Evolutionary conservation across 352 stramenopile genomes (phyloP).

Genomic region (Phytopythium kandeliae): DNA sequence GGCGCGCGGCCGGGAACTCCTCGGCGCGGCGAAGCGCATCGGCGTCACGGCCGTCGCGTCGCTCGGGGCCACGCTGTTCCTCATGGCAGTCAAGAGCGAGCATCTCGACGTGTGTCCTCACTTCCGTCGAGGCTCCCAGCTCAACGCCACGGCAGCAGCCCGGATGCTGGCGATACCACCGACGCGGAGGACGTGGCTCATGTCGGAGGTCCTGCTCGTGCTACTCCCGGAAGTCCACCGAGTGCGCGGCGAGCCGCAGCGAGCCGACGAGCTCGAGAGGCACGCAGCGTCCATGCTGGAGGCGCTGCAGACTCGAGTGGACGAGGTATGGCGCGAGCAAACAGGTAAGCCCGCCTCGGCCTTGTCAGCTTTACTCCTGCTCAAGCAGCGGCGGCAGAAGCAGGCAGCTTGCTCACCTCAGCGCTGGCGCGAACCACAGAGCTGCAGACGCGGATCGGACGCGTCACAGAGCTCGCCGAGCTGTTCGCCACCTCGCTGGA

Average conservation of each 20-base stretch:
- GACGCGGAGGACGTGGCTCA: conserved; percentile 16
- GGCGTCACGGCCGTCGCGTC: neutral
- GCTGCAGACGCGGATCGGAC: neutral
- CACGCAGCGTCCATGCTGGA: conserved; percentile 25
- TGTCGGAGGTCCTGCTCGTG: conserved; percentile 4
- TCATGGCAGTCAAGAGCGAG: neutral
- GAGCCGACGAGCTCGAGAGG: conserved; percentile 19
- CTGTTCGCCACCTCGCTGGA: neutral
- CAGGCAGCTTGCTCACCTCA: neutral
- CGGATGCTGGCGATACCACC: neutral
- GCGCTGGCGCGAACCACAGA: neutral
- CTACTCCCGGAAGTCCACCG: conserved; percentile 10
- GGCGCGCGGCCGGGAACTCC: conserved; percentile 25
- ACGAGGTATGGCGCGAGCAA: conserved; percentile 9
- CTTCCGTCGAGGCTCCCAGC: neutral
- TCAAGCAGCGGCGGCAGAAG: neutral
- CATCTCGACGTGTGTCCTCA: neutral
- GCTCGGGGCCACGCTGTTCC: neutral
- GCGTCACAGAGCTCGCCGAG: neutral
- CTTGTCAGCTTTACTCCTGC: neutral
- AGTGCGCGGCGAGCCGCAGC: conserved; percentile 17
- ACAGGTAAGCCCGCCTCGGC: neutral
- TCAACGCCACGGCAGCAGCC: neutral
- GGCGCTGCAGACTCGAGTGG: conserved; percentile 23
- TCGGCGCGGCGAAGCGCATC: conserved; percentile 13